Evolutionary conservation across 202 grass and related monocot genomes (phyloP), one percentile per base, ranked within the genome.

Genomic region (Eragrostis tef): DNA sequence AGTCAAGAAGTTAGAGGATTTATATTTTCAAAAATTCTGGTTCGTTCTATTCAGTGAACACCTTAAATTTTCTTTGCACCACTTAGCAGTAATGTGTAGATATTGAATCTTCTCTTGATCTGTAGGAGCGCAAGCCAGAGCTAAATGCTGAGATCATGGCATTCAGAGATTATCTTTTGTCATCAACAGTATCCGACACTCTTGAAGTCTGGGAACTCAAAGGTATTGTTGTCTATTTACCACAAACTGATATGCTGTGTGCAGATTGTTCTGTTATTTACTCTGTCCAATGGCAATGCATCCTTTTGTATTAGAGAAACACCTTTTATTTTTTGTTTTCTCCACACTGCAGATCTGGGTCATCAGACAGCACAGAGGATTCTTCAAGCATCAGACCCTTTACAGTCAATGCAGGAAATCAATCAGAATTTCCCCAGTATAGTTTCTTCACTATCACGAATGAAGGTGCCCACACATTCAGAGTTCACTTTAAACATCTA

Each of bases 151-250:
- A 95, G 80, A 86, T 95, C 52, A 98, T 94, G 92, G 41, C 88
- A 73, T 98, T 98, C 66, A 89, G 92, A 81, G 95, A 98, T 73
- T 95, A 91, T 87, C 82, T 98, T 26, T 85, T 98, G 73, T 98
- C 92, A 75, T 98, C 90, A 67, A 91, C 95, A 77, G 84, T 92
- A 20, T 91, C 95, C 49, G 92, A 95, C 79, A 88, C 95, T 52
- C 89, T 98, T 77, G 95, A 98, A 93, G 92, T 98, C 71, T 98
- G 95, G 95, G 95, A 98, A 91, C 85, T 98, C 24, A 98, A 98
- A 86, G 95, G 95, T 98, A 83, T 79, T 68, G 31, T 54, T 68
- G 45, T 36, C 21, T 19, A 21, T 86, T 16, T 64, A 5, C 52
- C 73, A 81, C 66, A 48, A 49, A 44, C 73, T 11, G 34, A 65